phyloP scores from a whole-genome alignment of 176 grass and related monocot species.

The Paspalum vaginatum region DNA sequence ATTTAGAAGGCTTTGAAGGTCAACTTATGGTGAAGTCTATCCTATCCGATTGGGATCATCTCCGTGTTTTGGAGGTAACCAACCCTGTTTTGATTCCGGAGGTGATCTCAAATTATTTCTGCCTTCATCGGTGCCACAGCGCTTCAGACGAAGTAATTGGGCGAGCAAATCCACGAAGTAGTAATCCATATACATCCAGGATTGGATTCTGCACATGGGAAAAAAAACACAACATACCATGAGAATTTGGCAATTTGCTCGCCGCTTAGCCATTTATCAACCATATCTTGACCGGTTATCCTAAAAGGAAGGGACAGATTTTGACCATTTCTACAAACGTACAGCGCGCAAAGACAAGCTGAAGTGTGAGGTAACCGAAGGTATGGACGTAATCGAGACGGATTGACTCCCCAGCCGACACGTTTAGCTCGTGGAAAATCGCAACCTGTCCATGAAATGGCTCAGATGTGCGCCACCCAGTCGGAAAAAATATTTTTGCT shows the following conservation, averaged over 20 bases:
- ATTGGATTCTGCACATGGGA: not conserved
- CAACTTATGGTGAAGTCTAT: slow-evolving; percentile 26
- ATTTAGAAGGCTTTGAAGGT: slow-evolving; percentile 6
- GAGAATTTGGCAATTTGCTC: not conserved
- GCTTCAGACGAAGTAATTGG: not conserved
- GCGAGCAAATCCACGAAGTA: not conserved
- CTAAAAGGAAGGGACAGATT: not conserved
- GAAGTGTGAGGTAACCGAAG: not conserved
- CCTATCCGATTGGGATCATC: not conserved
- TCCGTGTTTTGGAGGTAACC: not conserved
- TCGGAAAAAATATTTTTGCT: not conserved
- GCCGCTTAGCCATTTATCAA: not conserved
- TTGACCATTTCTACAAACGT: slow-evolving; percentile 17
- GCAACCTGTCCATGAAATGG: slow-evolving; percentile 2
- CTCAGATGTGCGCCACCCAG: not conserved
- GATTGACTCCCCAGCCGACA: slow-evolving; percentile 25
- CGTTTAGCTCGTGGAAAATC: slow-evolving; percentile 41
- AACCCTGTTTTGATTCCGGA: not conserved
- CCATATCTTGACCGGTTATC: not conserved
- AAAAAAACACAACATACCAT: too few relatives aligned
- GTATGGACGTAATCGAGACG: slow-evolving; percentile 12
- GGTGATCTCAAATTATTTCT: not conserved
- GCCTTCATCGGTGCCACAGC: too few relatives aligned
- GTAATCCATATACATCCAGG: not conserved
- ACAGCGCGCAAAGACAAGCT: not conserved